Base-by-base conservation (phyloP, 768 basidiomycete genomes). In the Termitomyces sp. region DNA sequence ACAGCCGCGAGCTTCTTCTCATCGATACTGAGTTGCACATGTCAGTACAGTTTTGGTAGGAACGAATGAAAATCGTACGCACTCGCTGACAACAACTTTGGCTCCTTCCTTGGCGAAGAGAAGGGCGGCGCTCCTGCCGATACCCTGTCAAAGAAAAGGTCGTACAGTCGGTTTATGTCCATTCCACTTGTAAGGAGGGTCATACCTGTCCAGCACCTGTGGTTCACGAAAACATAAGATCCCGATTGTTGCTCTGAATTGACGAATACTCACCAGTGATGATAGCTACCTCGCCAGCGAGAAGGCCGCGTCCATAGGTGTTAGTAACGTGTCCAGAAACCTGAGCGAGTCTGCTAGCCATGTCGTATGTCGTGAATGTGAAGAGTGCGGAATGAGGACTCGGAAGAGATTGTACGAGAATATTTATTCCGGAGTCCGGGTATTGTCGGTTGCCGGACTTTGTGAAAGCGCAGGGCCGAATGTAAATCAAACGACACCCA, bases 41-140 rank as follows among this genome's bases (percentile, higher is more conserved):
- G 49, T 51, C 24, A 67, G 34, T 26, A 22, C 46, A 9, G n/a
- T 37, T 41, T 31, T 46, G 31, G 4, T 32, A 2, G 4, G 7
- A 32, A 29, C 27, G 47, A 26, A 51, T 32, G n/a, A 4, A 36
- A 50, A 36, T 20, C 27, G 14, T 29, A 71, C 79, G 56, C 63
- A 92, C 87, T 94, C 92, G 79, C 86, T 85, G 51, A 88, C 86
- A 62, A 94, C 90, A 51, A 94, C 85, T 67, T 88, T 93, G 16
- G 92, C 91, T 18, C 92, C 92, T 67, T 94, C 92, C 60, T 84
- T 85, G 5, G 90, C 87, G 64, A 92, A 93, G 42, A 90, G 76
- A 32, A 92, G 72, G 1, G 92, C 92, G 39, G 81, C 77, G 31
- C 86, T 83, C 46, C 80, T 80, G 4, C 92, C 92, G 57, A 94